Conservation (phyloP, 306 rosid species). For the Cucumis sativus region DNA sequence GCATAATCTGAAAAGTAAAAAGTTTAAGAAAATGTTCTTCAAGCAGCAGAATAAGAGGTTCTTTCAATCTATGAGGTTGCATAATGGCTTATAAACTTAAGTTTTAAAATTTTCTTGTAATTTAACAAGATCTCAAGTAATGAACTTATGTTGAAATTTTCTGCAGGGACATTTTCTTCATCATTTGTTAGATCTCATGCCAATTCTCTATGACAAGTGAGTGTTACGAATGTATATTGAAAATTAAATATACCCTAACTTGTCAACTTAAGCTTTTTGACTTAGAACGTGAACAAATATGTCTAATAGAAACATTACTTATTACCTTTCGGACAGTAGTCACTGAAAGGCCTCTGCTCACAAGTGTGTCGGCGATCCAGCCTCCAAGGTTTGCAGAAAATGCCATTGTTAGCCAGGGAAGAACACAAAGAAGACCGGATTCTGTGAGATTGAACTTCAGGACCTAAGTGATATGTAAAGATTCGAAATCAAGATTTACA, state of each 20-base stretch:
- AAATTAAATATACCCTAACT: not conserved
- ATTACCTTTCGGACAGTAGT: conserved; percentile 91
- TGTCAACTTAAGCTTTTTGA: not conserved
- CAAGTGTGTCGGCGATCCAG: conserved; percentile 98
- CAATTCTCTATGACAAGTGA: not conserved
- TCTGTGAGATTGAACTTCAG: conserved; percentile 98
- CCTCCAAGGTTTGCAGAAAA: conserved; percentile 93
- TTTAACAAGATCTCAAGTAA: not conserved
- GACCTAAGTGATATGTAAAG: conserved; percentile 40
- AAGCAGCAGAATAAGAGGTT: not conserved
- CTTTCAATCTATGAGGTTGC: not conserved
- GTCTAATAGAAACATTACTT: not conserved
- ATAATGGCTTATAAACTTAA: not conserved
- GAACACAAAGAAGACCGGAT: conserved; percentile 79
- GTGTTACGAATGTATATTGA: not conserved
- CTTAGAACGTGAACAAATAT: not conserved
- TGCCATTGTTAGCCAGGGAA: conserved; percentile 96
- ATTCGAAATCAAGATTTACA: conserved; percentile 3
- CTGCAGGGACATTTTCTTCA: not conserved
- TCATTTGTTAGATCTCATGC: not conserved
- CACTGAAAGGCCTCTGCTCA: conserved; percentile 68
- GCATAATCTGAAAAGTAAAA: conserved; percentile 66
- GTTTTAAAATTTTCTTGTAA: not conserved
- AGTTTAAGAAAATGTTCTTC: conserved; percentile 7
- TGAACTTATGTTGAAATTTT: not conserved